phyloP scores from a whole-genome alignment of 257 asterid genomes.

The Euphrasia confusa region DNA sequence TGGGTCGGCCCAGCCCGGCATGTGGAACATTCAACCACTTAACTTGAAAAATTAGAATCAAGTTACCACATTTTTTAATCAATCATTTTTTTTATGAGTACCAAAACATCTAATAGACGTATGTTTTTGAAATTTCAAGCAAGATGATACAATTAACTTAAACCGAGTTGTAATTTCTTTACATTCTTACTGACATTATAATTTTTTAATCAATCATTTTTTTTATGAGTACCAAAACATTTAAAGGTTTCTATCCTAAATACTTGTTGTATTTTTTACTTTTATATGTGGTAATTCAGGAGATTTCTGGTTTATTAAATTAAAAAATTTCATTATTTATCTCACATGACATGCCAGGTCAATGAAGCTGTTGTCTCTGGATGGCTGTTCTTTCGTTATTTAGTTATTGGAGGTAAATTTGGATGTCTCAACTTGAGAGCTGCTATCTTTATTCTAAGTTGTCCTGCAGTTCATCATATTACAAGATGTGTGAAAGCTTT shows the following conservation, averaged over 20 bases:
- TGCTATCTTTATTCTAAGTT: conserved; percentile 12
- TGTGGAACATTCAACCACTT: no score
- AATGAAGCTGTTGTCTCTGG: conserved; percentile 94
- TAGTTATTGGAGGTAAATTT: conserved; percentile 89
- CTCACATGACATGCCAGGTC: conserved; percentile 49
- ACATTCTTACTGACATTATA: no score
- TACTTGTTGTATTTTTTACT: background rate
- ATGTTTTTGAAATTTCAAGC: no score
- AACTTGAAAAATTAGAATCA: no score
- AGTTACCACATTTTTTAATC: no score
- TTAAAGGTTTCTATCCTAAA: background rate
- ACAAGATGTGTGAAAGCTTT: conserved; percentile 13
- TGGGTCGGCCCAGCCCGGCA: no score
- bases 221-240: background rate
- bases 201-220: no score
- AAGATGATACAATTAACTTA: no score
- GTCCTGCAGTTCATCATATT: conserved; percentile 10
- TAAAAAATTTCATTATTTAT: conserved; percentile 16
- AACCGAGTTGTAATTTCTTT: no score
- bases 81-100: no score
- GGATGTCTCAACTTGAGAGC: conserved; percentile 10
- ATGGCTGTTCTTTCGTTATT: conserved; percentile 95
- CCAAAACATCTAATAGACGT: no score
- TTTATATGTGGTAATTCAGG: conserved; percentile 3
- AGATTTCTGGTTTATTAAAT: conserved; percentile 19